Evolutionary conservation across 345 rosid species (phyloP), one percentile per base, ranked within the genome.

Genomic region (Populus pruinosa): DNA sequence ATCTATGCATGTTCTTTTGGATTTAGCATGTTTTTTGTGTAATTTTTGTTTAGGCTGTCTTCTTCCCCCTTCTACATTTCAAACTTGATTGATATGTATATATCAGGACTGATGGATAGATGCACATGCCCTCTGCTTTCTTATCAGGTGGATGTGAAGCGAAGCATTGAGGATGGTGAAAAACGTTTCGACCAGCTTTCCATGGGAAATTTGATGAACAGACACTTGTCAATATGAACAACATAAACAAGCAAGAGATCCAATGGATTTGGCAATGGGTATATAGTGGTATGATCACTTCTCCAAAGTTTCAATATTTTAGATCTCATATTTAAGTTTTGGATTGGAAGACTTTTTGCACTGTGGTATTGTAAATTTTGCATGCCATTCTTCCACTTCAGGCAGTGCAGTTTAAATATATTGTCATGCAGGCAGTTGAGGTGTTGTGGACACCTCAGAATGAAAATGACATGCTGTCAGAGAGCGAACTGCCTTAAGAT

Each of bases 391-490:
- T 20, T 27, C 3, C 3, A 16, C 43, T 64, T 33, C n/a, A 16
- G 66, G 43, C 44, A 27, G 49, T 49, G 38, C 62, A 35, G 23
- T 43, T 63, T 9, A 31, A 31, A 68, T 85, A 72, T 47, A 69
- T 73, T 69, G 17, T 69, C 8, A 64, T 84, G 77, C 88, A 95
- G 98, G 98, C 96, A 35, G 98, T 93, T 31, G 98, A 95, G 85
- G 98, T 92, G 77, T 78, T 95, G 85, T 95, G 99, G 99, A 93
- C 98, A 53, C 97, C 99, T 16, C 98, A 95, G 80, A 86, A 92
- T 72, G 99, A 92, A 83, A 83, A 86, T 33, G 98, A 91, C 75
- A 87, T 90, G 8, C 78, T 93, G 56, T 82, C 98, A 14, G 94
- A 93, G 80, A 83, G 88, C 65, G 93, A 93, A 82, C 86, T 96